phyloP scores from a whole-genome alignment of 1,284 basidiomycete species.

The Malassezia sympodialis region DNA sequence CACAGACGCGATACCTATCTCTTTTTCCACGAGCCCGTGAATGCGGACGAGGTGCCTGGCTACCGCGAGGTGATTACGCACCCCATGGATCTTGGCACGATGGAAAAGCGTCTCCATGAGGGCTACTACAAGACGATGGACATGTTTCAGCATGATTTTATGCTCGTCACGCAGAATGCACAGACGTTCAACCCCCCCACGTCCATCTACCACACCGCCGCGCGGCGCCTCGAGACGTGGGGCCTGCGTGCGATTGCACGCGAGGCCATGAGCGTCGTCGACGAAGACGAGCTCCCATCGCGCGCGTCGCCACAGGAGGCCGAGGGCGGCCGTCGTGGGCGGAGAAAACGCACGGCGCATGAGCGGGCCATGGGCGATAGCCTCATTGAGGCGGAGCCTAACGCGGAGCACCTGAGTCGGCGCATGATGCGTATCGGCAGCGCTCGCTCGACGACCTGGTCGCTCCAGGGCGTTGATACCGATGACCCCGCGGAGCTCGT shows the following conservation, averaged over 20 bases:
- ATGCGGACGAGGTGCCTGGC: slow-evolving; percentile 58
- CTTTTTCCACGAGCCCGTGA: slow-evolving; percentile 66
- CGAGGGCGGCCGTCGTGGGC: neutral
- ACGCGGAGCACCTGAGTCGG: neutral
- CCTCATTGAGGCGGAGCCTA: slow-evolving; percentile 5
- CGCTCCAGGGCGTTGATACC: slow-evolving; percentile 2
- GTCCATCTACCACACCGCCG: slow-evolving; percentile 39
- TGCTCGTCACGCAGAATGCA: slow-evolving; percentile 38
- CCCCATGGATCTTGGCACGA: slow-evolving; percentile 75
- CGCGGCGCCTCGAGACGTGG: slow-evolving; percentile 34
- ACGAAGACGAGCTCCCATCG: slow-evolving; percentile 24
- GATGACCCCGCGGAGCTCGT: slow-evolving; percentile 1
- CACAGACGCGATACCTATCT: slow-evolving; percentile 68
- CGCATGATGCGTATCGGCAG: slow-evolving; percentile 15
- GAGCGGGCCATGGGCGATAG: neutral
- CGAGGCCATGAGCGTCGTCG: slow-evolving; percentile 29
- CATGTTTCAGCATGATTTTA: slow-evolving; percentile 33
- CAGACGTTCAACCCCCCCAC: slow-evolving; percentile 40
- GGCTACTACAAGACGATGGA: slow-evolving; percentile 28
- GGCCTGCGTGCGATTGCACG: slow-evolving; percentile 32
- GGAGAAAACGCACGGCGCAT: neutral
- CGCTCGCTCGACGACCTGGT: slow-evolving; percentile 14
- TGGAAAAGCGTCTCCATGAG: slow-evolving; percentile 50
- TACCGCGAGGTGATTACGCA: slow-evolving; percentile 61
- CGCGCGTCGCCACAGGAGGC: neutral